These are phyloP conservation scores for Colletotrichum sp. DNA, from an alignment of 2,329 filamentous ascomycete species.

Conservation along the genomic window DNA sequence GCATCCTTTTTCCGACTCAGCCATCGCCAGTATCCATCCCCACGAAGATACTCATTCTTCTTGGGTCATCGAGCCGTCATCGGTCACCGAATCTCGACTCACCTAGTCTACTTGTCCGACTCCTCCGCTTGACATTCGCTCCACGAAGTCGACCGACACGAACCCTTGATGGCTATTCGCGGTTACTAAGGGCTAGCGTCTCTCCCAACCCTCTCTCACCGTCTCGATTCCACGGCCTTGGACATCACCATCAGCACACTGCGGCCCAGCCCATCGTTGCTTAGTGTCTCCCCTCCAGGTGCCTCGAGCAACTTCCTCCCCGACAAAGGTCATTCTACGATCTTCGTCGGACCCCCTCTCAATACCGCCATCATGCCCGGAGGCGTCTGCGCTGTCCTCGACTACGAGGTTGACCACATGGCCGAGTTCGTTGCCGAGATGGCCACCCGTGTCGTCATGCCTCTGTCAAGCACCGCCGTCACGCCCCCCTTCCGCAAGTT, in stretches of 20 bases:
- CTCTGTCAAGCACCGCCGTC: conserved; percentile 49
- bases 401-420: conserved; percentile 97
- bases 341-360: conserved; percentile 41
- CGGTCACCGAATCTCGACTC: not conserved
- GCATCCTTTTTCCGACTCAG: conserved; percentile 8
- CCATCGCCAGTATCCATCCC: not conserved
- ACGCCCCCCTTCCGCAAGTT: conserved; percentile 87
- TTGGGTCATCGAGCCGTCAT: not conserved
- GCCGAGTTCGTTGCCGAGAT: conserved; percentile 93
- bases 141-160: not conserved
- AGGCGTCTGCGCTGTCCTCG: conserved; percentile 90
- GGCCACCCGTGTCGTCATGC: conserved; percentile 66
- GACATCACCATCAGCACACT: not conserved
- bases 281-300: not conserved
- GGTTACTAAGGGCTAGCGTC: conserved; percentile 8
- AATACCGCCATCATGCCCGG: conserved; percentile 66
- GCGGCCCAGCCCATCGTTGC: not conserved
- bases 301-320: conserved; percentile 17
- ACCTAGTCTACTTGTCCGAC: not conserved
- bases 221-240: not conserved
- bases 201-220: not conserved
- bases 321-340: conserved; percentile 44
- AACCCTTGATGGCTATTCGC: conserved; percentile 19
- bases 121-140: not conserved
- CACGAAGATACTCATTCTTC: not conserved